Conservation (phyloP, 2,329 filamentous ascomycete genomes). For the Diaporthe vexans region DNA sequence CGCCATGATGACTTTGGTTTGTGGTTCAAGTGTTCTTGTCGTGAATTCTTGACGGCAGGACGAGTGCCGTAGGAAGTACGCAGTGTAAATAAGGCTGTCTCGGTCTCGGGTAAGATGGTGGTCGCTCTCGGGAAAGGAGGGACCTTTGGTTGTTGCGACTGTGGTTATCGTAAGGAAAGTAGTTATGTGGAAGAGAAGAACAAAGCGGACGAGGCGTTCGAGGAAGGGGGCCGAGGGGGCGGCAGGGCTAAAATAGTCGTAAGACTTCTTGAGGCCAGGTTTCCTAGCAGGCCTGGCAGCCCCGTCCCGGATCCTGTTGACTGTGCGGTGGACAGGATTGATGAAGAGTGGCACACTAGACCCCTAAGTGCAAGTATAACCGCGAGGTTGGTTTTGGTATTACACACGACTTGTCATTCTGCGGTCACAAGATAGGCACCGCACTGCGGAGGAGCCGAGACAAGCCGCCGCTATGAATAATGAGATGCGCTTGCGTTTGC, state of each 20-base stretch:
- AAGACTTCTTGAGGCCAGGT: constrained; percentile 22
- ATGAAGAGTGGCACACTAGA: constrained; percentile 54
- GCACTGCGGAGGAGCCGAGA: constrained; percentile 33
- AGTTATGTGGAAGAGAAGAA: not conserved
- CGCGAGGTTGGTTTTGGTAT: constrained; percentile 45
- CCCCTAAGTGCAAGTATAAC: constrained; percentile 71
- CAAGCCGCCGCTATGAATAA: constrained; percentile 42
- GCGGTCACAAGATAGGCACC: constrained; percentile 38
- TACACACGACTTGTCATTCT: constrained; percentile 36
- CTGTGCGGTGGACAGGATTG: constrained; percentile 22
- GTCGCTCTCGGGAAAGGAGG: constrained; percentile 1
- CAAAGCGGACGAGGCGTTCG: constrained; percentile 6
- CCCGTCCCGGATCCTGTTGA: constrained; percentile 44
- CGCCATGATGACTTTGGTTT: constrained; percentile 61
- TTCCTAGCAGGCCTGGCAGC: constrained; percentile 39
- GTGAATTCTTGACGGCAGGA: not conserved
- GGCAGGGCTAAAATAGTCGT: constrained; percentile 37
- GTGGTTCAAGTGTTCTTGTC: constrained; percentile 40
- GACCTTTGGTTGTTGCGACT: constrained; percentile 14
- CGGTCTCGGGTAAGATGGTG: constrained; percentile 4
- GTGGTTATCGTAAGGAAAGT: not conserved
- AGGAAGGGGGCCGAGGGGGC: constrained; percentile 12
- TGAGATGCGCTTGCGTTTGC: constrained; percentile 17
- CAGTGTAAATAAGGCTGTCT: not conserved
- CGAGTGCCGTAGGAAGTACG: not conserved